A percentile compares a stretch with the other conserved stretches of the same genome.
phyloP scores from a whole-genome alignment of 179 eudicot species.

The Camellia oleifera region DNA sequence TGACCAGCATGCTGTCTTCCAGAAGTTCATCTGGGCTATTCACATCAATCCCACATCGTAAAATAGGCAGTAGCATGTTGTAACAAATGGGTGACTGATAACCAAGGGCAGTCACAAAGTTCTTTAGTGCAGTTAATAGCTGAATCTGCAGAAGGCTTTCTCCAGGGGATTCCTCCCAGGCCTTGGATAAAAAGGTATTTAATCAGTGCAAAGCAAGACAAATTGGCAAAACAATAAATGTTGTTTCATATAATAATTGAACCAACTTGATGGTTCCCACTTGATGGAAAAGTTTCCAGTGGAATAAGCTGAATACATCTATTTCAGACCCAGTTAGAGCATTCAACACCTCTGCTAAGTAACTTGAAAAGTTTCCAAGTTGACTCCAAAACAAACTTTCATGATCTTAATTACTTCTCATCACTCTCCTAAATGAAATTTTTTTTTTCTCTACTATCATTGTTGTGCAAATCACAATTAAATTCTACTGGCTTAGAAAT shows the following conservation, averaged over 20 bases:
- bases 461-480: not conserved
- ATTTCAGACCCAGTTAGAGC: not conserved
- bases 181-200: slow-evolving; percentile 39
- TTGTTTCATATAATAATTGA: not conserved
- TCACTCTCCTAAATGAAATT: not conserved
- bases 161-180: slow-evolving; percentile 94
- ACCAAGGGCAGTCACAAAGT: slow-evolving; percentile 88
- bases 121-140: slow-evolving; percentile 82
- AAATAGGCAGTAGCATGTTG: slow-evolving; percentile 69
- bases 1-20: slow-evolving; percentile 95
- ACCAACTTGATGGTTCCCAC: not conserved
- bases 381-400: not conserved
- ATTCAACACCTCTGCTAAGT: not conserved
- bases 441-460: not conserved
- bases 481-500: not conserved
- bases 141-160: slow-evolving; percentile 98
- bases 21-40: slow-evolving; percentile 94
- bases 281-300: not conserved
- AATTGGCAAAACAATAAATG: not conserved
- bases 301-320: not conserved
- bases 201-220: slow-evolving; percentile 14
- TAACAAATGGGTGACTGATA: slow-evolving; percentile 84
- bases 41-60: slow-evolving; percentile 66
- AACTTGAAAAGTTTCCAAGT: not conserved
- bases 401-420: not conserved